phyloP scores from a whole-genome alignment of 139 green algal genomes.

The Chlamydomonas schloesseri region DNA sequence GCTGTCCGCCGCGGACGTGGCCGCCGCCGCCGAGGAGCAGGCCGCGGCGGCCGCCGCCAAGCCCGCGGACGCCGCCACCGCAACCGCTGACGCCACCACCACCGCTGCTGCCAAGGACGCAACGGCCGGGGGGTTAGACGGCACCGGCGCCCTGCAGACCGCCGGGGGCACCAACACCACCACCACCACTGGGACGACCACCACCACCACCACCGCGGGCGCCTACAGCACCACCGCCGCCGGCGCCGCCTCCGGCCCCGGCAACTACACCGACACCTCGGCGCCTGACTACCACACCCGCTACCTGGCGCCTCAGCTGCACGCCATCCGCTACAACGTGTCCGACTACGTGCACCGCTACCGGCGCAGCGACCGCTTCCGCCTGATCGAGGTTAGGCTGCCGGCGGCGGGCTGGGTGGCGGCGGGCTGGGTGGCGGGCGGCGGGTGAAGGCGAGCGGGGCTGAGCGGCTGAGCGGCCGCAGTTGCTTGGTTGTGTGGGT shows the following conservation, averaged over 20 bases:
- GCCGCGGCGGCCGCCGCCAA: too few species aligned
- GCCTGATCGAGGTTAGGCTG: background rate
- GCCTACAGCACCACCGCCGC: background rate
- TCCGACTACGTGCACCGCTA: constrained; percentile 9
- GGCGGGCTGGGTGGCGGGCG: too few species aligned
- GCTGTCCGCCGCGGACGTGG: too few species aligned
- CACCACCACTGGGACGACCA: background rate
- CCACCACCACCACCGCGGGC: background rate
- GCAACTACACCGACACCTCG: background rate
- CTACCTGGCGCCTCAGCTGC: constrained; percentile 33
- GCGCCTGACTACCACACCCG: constrained; percentile 18
- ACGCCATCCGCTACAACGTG: constrained; percentile 15
- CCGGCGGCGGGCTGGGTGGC: background rate
- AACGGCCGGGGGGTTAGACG: too few species aligned
- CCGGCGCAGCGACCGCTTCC: constrained; percentile 16
- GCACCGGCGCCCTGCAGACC: too few species aligned
- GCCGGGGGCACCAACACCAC: too few species aligned
- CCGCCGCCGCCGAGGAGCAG: too few species aligned
- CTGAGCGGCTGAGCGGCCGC: too few species aligned
- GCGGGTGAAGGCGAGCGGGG: too few species aligned
- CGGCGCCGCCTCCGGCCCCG: background rate
- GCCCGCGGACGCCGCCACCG: background rate
- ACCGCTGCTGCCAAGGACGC: background rate
- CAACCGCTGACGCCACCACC: background rate
- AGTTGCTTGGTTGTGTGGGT: too few species aligned